phyloP scores from a whole-genome alignment of 805 yeast genomes.

The Ogataea methanolica region DNA sequence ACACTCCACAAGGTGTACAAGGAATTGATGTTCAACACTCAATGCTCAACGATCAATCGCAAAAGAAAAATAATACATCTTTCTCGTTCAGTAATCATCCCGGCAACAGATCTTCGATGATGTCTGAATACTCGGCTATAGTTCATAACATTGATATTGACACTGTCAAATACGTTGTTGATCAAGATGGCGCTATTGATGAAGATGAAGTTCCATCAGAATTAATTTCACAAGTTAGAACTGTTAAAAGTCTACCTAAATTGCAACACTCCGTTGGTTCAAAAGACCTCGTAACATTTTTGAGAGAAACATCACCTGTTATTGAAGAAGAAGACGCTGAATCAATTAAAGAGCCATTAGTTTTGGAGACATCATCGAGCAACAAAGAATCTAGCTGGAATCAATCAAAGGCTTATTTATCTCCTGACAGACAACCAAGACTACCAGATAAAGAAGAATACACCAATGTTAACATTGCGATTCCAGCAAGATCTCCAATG shows the following conservation, averaged over 20 bases:
- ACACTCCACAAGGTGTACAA: no score
- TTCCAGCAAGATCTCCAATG: slow-evolving; percentile 30
- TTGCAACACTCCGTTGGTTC: slow-evolving; percentile 12
- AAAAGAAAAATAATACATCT: slow-evolving; percentile 1
- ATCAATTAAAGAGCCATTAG: slow-evolving; percentile 16
- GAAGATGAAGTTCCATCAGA: slow-evolving; percentile 10
- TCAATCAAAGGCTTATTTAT: neutral
- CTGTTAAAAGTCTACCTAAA: slow-evolving; percentile 11
- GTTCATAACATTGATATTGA: slow-evolving; percentile 34
- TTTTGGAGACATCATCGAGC: slow-evolving; percentile 13
- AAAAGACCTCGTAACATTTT: slow-evolving; percentile 7
- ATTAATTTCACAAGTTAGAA: slow-evolving; percentile 16
- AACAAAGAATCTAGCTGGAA: neutral
- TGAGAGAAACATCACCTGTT: slow-evolving; percentile 14
- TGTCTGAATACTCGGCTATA: slow-evolving; percentile 34
- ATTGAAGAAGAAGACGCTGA: slow-evolving; percentile 18
- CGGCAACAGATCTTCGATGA: slow-evolving; percentile 27
- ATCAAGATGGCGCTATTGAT: slow-evolving; percentile 11
- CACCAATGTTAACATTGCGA: slow-evolving; percentile 20
- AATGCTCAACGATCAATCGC: neutral
- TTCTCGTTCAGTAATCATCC: slow-evolving; percentile 7
- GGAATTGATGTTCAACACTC: no score
- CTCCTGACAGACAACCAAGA: slow-evolving; percentile 8
- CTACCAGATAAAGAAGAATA: slow-evolving; percentile 24
- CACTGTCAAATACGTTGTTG: slow-evolving; percentile 29